A percentile compares a stretch with the other conserved stretches of the same genome.
Conservation (phyloP, 2,329 filamentous ascomycete genomes). For the Bipolaris zeicola region DNA sequence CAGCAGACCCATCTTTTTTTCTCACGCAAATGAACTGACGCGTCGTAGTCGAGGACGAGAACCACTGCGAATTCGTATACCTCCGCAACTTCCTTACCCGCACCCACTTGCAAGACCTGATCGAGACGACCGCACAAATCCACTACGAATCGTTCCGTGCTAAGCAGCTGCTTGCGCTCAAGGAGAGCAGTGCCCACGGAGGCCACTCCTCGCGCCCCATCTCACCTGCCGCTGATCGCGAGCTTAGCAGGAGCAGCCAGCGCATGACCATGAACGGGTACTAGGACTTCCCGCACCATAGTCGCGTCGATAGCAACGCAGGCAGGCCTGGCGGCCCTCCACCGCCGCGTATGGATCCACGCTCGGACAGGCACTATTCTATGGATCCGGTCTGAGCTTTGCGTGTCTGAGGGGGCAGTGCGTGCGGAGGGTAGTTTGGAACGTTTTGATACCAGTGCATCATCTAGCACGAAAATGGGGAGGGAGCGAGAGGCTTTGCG, state of each 20-base stretch:
- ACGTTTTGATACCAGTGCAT: conserved; percentile 50
- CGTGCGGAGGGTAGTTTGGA: conserved; percentile 20
- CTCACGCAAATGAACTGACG: conserved; percentile 20
- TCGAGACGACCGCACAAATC: conserved; percentile 99
- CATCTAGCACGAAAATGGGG: conserved; percentile 36
- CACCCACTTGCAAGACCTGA: conserved; percentile 97
- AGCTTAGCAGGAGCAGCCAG: conserved; percentile 96
- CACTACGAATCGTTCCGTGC: conserved; percentile 99
- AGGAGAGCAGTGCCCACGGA: conserved; percentile 91
- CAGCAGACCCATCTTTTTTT: neutral
- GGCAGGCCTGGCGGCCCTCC: conserved; percentile 29
- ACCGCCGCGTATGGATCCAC: conserved; percentile 32
- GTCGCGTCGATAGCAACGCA: conserved; percentile 39
- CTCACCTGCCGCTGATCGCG: conserved; percentile 90
- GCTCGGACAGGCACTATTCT: conserved; percentile 30
- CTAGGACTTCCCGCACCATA: conserved; percentile 58
- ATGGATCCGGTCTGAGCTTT: conserved; percentile 32
- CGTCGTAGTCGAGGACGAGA: conserved; percentile 84
- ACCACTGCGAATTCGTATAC: conserved; percentile 99
- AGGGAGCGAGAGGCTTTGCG: conserved; percentile 19
- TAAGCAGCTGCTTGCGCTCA: conserved; percentile 96
- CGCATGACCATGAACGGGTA: conserved; percentile 99
- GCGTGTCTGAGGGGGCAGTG: neutral
- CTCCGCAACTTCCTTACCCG: conserved; percentile 97
- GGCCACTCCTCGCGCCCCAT: conserved; percentile 85